Evolutionary conservation across 176 grass and related monocot species (phyloP), one percentile per base, ranked within the genome.

Genomic region (Poa annua): DNA sequence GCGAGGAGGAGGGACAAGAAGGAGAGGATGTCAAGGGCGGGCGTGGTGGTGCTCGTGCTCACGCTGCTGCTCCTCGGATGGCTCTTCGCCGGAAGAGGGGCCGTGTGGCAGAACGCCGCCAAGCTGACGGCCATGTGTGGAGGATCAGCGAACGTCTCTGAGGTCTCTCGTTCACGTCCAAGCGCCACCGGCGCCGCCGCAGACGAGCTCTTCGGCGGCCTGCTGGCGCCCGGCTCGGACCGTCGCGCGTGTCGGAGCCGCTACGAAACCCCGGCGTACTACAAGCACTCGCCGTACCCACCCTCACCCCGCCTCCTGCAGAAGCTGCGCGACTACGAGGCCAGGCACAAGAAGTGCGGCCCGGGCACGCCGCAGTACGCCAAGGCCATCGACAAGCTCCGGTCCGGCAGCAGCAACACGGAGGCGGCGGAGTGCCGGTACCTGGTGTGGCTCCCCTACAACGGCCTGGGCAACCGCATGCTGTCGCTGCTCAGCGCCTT

Each of bases 391-490:
- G 57, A 84, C 1, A 88, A 74, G 15, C 83, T 95, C 33, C 76
- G 72, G 25, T 82, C 82, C 32, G 87, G 76, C 20, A 45, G 24
- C 24, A 81, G 49, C 54, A 81, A 42, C 62, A 11, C 33, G 5
- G 83, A 21, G 15, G 53, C 5, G 2, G 12, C n/a, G 32, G 83
- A 90, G 34, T 95, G 90, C 85, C 74, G 64, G 21, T 90, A 92
- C 77, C 1, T 95, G 0, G 85, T 90, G 7, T 90, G 82, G 88
- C 74, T 87, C 11, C 85, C 87, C 54, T 66, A 51, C 73, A 84
- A 92, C 20, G 85, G 93, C 12, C 67, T 95, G 21, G 93, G 88
- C 45, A 95, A 95, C 76, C 66, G 90, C 32, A 92, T 95, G 73
- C 22, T 92, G 38, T 81, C 87, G 39, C 77, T 95, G 52, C 20